Conservation (phyloP, 495 filamentous ascomycete species). For the Penicillium maclennaniae region DNA sequence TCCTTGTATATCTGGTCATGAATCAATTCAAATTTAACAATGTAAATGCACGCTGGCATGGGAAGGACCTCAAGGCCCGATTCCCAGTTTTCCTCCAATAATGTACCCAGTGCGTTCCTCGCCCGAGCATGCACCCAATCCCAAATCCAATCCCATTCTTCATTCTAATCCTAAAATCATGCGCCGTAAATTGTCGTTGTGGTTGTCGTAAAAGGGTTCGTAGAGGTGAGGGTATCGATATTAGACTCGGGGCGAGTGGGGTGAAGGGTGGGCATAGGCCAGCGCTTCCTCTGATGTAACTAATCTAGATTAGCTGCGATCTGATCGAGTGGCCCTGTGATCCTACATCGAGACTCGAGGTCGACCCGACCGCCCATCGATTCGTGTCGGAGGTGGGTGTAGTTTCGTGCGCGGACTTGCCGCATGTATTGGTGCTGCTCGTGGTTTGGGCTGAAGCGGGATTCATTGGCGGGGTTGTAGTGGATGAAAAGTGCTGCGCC, state of each 20-base stretch:
- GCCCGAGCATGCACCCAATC: neutral
- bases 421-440: constrained; percentile 42
- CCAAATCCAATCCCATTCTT: neutral
- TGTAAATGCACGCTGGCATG: neutral
- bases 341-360: constrained; percentile 34
- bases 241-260: constrained; percentile 7
- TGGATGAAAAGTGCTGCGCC: constrained; percentile 33
- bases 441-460: constrained; percentile 16
- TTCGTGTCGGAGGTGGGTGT: constrained; percentile 25
- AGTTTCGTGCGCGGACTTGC: constrained; percentile 31
- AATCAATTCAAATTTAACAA: neutral
- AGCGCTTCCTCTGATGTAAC: constrained; percentile 13
- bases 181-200: neutral
- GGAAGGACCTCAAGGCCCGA: neutral
- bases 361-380: constrained; percentile 20
- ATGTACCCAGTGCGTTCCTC: neutral
- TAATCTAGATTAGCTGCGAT: constrained; percentile 7
- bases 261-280: constrained; percentile 11
- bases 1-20: neutral
- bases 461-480: constrained; percentile 23
- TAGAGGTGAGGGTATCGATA: neutral
- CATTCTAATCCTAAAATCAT: neutral
- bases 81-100: neutral
- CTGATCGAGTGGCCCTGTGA: neutral
- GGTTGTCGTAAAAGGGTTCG: constrained; percentile 5